Evolutionary conservation across 2,329 filamentous ascomycete species (phyloP).

Genomic region (Cadophora sp.): DNA sequence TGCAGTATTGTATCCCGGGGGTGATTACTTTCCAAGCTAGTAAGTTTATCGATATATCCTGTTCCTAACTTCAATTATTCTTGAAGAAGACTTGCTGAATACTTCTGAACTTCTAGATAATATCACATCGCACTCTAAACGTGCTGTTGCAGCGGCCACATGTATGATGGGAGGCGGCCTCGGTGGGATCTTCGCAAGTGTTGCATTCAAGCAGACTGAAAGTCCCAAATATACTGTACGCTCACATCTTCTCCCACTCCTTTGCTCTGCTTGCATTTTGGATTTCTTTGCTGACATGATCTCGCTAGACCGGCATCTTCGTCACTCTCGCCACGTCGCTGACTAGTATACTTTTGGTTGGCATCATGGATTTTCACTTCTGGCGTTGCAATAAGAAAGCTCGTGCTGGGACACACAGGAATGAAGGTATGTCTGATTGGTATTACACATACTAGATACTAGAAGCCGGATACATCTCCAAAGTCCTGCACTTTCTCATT

Average conservation of each 20-base stretch:
- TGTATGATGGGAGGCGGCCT: constrained; percentile 79
- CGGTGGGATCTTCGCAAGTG: constrained; percentile 77
- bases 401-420: constrained; percentile 12
- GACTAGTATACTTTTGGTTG: not conserved
- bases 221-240: constrained; percentile 44
- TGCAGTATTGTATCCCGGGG: constrained; percentile 71
- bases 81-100: too few relatives aligned
- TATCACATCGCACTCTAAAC: constrained; percentile 84
- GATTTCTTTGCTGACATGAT: not conserved
- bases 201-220: constrained; percentile 63
- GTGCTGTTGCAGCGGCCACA: constrained; percentile 77
- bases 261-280: not conserved
- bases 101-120: constrained; percentile 78
- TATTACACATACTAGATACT: constrained; percentile 20
- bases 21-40: constrained; percentile 55
- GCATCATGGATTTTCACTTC: constrained; percentile 20
- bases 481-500: too few relatives aligned
- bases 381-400: constrained; percentile 21
- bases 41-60: not conserved
- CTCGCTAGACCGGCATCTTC: constrained; percentile 17
- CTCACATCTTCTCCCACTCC: not conserved
- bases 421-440: constrained; percentile 13
- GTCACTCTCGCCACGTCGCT: constrained; percentile 17
- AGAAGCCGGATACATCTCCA: too few relatives aligned
- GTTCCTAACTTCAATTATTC: not conserved